Base-by-base conservation (phyloP, 345 rosid species). In the Leavenworthia alabamica region DNA sequence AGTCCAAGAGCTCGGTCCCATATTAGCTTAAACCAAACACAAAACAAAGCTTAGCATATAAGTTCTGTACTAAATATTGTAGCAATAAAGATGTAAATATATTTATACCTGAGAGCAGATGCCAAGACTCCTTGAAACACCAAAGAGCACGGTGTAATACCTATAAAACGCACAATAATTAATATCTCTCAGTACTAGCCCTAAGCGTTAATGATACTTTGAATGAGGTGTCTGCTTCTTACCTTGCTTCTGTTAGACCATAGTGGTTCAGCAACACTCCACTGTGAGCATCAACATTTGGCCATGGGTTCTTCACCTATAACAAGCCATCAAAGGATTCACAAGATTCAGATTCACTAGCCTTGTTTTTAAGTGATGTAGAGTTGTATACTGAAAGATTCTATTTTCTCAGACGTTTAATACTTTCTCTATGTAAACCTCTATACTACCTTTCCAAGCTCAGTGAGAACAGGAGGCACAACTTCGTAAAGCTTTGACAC, bases 221-320 rank as follows among this genome's bases (percentile, higher is more conserved):
- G 8, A 32, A 36, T 0, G 9, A 54, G 14, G 11, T 33, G 10
- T 50, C 43, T 51, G 51, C 31, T 56, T 53, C 17, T 51, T 78
- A 93, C 99, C 97, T 85, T 53, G 99, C 99, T 81, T 93, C 96
- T 4, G 92, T 87, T 61, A 93, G 77, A 64, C 99, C 99, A 61
- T 72, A 94, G 65, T 94, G 65, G 77, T 84, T 94, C 77, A 94
- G 90, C 70, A 94, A 68, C 46, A 94, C 97, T 39, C 97, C 99
- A 69, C 99, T 90, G 78, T 94, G 97, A 43, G 99, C 97, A 83
- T 94, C 99, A 58, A 94, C 99, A 78, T 88, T 86, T 23, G 97
- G 99, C 99, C 99, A 94, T 2, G 99, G 96, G 78, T 87, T 94
- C 78, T 90, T 94, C 28, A 94, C 99, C 99, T 93, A 20, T 62